Conservation (phyloP, 257 asterid species). For the Eustoma russellianum region DNA sequence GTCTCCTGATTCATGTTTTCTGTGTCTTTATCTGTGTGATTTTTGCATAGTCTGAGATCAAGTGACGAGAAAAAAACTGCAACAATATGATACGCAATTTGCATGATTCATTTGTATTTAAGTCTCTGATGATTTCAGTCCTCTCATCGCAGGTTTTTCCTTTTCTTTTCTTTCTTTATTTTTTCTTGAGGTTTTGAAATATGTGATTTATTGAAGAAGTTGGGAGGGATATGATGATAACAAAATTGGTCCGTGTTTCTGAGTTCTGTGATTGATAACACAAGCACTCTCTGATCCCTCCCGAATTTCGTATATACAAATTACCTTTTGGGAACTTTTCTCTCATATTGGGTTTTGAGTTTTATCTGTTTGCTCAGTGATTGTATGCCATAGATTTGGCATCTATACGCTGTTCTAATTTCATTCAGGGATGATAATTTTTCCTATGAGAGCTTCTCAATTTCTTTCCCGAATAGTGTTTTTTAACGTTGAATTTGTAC, state of each 20-base stretch:
- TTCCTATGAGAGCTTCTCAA: neutral
- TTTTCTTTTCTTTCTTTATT: neutral
- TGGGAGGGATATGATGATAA: slow-evolving; percentile 42
- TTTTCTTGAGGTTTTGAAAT: neutral
- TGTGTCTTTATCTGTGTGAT: too few relatives aligned
- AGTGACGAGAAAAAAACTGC: slow-evolving; percentile 45
- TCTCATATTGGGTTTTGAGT: neutral
- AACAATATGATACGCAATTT: slow-evolving; percentile 30
- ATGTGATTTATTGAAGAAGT: too few relatives aligned
- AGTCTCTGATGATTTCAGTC: slow-evolving; percentile 72
- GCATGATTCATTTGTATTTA: slow-evolving; percentile 59
- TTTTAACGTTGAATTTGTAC: neutral
- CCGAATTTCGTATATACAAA: too few relatives aligned
- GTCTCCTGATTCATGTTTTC: too few relatives aligned
- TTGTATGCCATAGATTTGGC: slow-evolving; percentile 26
- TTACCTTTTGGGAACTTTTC: neutral
- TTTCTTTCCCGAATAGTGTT: neutral
- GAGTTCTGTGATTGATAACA: slow-evolving; percentile 35
- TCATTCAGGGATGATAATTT: slow-evolving; percentile 15
- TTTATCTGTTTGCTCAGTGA: slow-evolving; percentile 24
- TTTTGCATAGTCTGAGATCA: slow-evolving; percentile 27
- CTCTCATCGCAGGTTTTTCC: neutral
- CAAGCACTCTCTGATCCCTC: slow-evolving; percentile 60
- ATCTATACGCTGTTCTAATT: slow-evolving; percentile 59
- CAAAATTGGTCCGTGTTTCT: slow-evolving; percentile 72